Evolutionary conservation across 2,329 filamentous ascomycete species (phyloP), one percentile per base, ranked within the genome.

Genomic region (Coleophoma crateriformis): DNA sequence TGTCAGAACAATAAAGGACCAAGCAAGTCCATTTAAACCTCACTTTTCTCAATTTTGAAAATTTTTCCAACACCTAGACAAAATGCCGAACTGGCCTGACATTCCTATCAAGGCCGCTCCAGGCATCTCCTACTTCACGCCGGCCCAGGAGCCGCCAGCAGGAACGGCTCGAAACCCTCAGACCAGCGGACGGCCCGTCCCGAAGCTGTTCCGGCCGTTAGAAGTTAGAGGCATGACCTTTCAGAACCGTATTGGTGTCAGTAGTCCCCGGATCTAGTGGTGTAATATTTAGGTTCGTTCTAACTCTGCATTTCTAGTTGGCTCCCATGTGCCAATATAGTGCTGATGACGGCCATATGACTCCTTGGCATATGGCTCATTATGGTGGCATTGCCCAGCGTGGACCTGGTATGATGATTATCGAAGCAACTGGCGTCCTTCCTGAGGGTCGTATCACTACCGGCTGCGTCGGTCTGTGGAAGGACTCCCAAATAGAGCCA

Each of bases 281-380:
- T 15, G 19, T 7, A 15, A 2, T 39, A 7, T 13, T 15, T 39
- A 7, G n/a, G n/a, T 39, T 14, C 14, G 6, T 38, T 6, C 14
- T 14, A 38, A 38, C 14, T 19, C 3, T 19, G 19, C 19, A 19
- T 19, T 19, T 19, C 6, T 10, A 39, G 37, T 12, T 39, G 45
- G 73, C 76, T 48, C 81, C 81, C 50, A 82, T 84, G 78, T 84
- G 81, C 67, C 77, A 73, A 57, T 82, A 81, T 67, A 77, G 73
- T 22, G 73, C 77, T 53, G 4, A 33, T 10, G 47, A 41, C 13
- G 49, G 44, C 10, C n/a, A 10, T 13, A n/a, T 51, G 32, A 51
- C 32, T 10, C 27, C 41, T 53, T 45, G 50, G 49, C 41, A 56
- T 56, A 22, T 52, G 48, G 46, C 49, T 35, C 27, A 50, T 42